Conservation (phyloP, 176 grass and related monocot species). For the Juncus effusus region DNA sequence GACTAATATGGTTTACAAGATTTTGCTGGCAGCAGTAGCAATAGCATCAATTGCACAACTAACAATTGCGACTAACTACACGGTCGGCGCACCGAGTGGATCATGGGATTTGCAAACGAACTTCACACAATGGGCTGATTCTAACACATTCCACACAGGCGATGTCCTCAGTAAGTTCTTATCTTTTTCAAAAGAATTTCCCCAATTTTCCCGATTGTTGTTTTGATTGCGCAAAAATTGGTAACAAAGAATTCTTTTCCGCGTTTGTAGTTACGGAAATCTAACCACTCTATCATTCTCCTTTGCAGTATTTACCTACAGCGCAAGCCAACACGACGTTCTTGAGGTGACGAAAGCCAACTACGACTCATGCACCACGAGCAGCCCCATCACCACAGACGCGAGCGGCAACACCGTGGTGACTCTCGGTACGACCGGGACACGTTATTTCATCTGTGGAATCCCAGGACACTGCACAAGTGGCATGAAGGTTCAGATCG, state of each 20-base stretch:
- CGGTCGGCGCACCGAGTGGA: slow-evolving; percentile 54
- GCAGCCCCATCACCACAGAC: slow-evolving; percentile 39
- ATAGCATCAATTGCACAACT: slow-evolving; percentile 4
- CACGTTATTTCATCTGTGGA: slow-evolving; percentile 78
- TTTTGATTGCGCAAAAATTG: too few species aligned
- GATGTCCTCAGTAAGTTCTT: slow-evolving; percentile 50
- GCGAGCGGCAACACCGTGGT: slow-evolving; percentile 55
- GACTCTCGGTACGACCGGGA: slow-evolving; percentile 35
- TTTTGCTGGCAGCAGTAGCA: background rate
- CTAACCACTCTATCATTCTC: background rate
- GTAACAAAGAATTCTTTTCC: too few species aligned
- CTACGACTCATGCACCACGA: slow-evolving; percentile 47
- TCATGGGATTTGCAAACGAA: slow-evolving; percentile 64
- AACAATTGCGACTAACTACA: slow-evolving; percentile 37
- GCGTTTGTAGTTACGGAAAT: background rate
- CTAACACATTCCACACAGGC: slow-evolving; percentile 41
- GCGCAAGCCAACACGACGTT: slow-evolving; percentile 49
- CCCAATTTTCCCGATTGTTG: too few species aligned
- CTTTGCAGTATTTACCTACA: slow-evolving; percentile 53
- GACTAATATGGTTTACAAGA: background rate
- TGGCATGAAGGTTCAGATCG: slow-evolving; percentile 69
- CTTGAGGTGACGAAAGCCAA: slow-evolving; percentile 53
- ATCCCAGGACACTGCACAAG: slow-evolving; percentile 45
- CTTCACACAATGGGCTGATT: slow-evolving; percentile 49
- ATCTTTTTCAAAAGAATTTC: background rate